Evolutionary conservation across 371 early-diverging fungal species (phyloP).

Genomic region (Zychaea mexicana): DNA sequence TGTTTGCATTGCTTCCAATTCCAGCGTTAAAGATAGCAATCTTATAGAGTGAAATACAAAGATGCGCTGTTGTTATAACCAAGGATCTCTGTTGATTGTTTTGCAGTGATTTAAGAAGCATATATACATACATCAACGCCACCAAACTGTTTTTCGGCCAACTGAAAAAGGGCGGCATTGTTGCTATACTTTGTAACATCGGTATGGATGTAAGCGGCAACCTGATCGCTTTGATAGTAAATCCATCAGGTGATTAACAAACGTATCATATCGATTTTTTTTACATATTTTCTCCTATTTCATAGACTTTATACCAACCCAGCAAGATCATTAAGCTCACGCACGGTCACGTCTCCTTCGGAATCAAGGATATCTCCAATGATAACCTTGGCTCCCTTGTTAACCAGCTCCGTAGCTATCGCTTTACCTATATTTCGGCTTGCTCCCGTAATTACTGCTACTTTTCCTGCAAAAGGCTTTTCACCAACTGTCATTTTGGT

Average conservation of each 20-base stretch:
- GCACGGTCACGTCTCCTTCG: slow-evolving; percentile 34
- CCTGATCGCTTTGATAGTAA: not conserved
- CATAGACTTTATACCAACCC: not conserved
- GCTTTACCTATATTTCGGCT: slow-evolving; percentile 67
- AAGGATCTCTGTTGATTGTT: not conserved
- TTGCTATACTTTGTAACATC: slow-evolving; percentile 58
- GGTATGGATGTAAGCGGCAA: slow-evolving; percentile 46
- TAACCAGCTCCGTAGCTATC: slow-evolving; percentile 48
- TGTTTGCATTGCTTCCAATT: slow-evolving; percentile 28
- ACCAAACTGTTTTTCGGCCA: slow-evolving; percentile 54
- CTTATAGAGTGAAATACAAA: not conserved
- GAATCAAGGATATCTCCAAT: slow-evolving; percentile 62
- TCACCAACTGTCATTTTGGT: not conserved
- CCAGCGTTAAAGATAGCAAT: slow-evolving; percentile 29
- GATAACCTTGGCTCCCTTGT: slow-evolving; percentile 60
- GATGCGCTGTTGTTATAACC: too few relatives aligned
- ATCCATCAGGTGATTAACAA: too few relatives aligned
- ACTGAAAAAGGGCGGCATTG: slow-evolving; percentile 39
- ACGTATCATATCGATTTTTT: too few relatives aligned
- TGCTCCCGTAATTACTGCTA: slow-evolving; percentile 65
- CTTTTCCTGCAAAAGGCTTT: not conserved
- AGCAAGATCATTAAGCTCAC: slow-evolving; percentile 31
- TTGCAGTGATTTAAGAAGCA: not conserved
- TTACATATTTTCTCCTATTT: not conserved
- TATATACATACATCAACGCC: slow-evolving; percentile 25